A percentile compares a stretch with the other conserved stretches of the same genome.
These are phyloP conservation scores for Cystobasidiaceae sp. DNA, from an alignment of 1,284 basidiomycete genomes.

Conservation along the genomic window DNA sequence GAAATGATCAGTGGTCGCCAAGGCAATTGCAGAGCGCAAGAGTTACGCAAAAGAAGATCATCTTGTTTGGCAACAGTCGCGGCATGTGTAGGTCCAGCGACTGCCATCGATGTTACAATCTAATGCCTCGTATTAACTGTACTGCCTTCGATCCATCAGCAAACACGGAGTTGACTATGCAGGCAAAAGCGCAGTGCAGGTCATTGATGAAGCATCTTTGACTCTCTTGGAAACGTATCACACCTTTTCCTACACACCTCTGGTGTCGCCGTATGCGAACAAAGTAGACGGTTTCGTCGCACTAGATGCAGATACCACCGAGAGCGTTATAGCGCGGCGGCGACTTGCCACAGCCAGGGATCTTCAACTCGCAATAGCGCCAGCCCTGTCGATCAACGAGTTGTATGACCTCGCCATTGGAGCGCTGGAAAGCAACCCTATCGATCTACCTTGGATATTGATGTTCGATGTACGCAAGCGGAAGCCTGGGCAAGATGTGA, in stretches of 20 bases:
- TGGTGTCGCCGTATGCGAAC: conserved; percentile 5
- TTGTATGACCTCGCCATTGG: conserved; percentile 30
- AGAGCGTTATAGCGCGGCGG: conserved; percentile 36
- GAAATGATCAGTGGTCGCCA: not conserved
- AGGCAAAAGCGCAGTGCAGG: not conserved
- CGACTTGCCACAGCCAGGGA: conserved; percentile 36
- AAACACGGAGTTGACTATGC: not conserved
- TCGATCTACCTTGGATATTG: conserved; percentile 37
- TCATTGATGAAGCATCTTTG: conserved; percentile 8
- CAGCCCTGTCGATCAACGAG: conserved; percentile 29
- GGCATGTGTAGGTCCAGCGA: not conserved
- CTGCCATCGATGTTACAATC: not conserved
- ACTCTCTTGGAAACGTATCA: conserved; percentile 30
- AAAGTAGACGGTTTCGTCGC: conserved; percentile 34
- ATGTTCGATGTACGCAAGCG: conserved; percentile 34
- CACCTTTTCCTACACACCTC: conserved; percentile 36
- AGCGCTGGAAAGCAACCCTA: conserved; percentile 33
- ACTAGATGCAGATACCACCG: conserved; percentile 35
- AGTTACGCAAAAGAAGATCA: conserved; percentile 2
- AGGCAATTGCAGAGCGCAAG: not conserved
- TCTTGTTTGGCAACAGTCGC: conserved; percentile 13
- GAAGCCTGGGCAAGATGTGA: conserved; percentile 6
- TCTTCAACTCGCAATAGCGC: conserved; percentile 33
- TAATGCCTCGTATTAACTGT: not conserved
- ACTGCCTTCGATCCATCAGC: not conserved